phyloP scores from a whole-genome alignment of 257 asterid species.

The Nicotiana knightiana region DNA sequence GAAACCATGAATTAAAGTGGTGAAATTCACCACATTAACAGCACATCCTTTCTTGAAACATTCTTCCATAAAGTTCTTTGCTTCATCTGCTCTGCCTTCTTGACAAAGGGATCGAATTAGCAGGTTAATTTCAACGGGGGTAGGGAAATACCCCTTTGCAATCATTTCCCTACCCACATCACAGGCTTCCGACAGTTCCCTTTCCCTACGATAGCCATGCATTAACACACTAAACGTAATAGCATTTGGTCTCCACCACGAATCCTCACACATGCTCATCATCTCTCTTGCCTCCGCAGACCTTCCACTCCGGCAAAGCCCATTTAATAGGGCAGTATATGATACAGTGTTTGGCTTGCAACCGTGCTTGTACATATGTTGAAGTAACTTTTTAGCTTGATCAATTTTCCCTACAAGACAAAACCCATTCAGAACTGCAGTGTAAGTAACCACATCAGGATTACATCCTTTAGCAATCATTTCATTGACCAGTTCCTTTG shows the following conservation, averaged over 20 bases:
- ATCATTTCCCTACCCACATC: conserved; percentile 69
- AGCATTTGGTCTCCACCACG: conserved; percentile 85
- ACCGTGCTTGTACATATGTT: conserved; percentile 79
- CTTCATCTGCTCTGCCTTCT: conserved; percentile 44
- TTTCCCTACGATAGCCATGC: conserved; percentile 91
- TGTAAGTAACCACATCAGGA: conserved; percentile 96
- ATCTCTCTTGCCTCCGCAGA: conserved; percentile 78
- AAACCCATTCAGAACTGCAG: conserved; percentile 72
- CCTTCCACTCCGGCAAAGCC: conserved; percentile 69
- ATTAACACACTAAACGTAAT: conserved; percentile 76
- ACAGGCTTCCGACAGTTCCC: conserved; percentile 75
- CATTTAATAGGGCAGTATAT: conserved; percentile 69
- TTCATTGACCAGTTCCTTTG: conserved; percentile 71
- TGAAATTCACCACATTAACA: conserved; percentile 77
- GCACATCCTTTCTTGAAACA: conserved; percentile 81
- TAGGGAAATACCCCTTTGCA: conserved; percentile 57
- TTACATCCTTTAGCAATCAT: conserved; percentile 66
- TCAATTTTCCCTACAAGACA: conserved; percentile 53
- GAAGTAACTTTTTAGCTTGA: conserved; percentile 66
- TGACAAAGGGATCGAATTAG: conserved; percentile 66
- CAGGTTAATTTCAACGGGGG: conserved; percentile 79
- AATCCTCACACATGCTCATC: conserved; percentile 68
- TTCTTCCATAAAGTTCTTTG: conserved; percentile 66
- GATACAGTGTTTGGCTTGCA: conserved; percentile 82
- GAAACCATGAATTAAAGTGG: conserved; percentile 81